Evolutionary conservation across 2,329 filamentous ascomycete species (phyloP).

Genomic region (Trichoderma hamatum): DNA sequence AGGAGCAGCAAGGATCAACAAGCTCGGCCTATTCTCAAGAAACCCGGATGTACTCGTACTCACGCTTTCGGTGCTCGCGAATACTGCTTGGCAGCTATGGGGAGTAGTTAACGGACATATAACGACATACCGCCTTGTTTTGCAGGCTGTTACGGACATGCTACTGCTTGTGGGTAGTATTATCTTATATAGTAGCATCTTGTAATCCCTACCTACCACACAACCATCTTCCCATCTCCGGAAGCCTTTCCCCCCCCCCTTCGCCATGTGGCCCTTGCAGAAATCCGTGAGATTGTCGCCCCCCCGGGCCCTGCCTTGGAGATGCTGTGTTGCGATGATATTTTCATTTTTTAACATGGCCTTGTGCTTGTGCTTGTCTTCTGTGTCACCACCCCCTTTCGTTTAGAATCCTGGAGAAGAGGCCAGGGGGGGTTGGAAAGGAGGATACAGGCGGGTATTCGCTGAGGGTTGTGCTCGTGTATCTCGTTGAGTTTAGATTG

Average conservation of each 20-base stretch:
- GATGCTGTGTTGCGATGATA: neutral
- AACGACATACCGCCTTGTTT: neutral
- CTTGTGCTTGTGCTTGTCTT: neutral
- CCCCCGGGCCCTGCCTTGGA: slow-evolving; percentile 7
- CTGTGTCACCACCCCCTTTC: neutral
- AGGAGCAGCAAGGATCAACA: neutral
- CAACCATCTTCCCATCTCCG: neutral
- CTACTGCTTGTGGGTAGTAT: neutral
- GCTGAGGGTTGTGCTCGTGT: slow-evolving; percentile 4
- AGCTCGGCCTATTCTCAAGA: neutral
- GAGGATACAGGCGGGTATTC: neutral
- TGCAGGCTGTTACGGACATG: neutral
- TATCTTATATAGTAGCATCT: neutral
- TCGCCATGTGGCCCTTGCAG: neutral
- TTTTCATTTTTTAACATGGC: neutral
- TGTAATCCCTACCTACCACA: neutral
- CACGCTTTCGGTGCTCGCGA: neutral
- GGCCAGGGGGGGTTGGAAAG: neutral
- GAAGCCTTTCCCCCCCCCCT: neutral
- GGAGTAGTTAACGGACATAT: neutral
- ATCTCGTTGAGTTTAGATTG: neutral
- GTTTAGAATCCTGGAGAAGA: neutral
- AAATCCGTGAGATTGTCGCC: neutral
- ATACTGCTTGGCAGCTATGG: neutral
- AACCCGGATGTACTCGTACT: too few species aligned